These are phyloP conservation scores for Microascus cirrosus DNA, from an alignment of 2,329 filamentous ascomycete genomes.

Conservation along the genomic window DNA sequence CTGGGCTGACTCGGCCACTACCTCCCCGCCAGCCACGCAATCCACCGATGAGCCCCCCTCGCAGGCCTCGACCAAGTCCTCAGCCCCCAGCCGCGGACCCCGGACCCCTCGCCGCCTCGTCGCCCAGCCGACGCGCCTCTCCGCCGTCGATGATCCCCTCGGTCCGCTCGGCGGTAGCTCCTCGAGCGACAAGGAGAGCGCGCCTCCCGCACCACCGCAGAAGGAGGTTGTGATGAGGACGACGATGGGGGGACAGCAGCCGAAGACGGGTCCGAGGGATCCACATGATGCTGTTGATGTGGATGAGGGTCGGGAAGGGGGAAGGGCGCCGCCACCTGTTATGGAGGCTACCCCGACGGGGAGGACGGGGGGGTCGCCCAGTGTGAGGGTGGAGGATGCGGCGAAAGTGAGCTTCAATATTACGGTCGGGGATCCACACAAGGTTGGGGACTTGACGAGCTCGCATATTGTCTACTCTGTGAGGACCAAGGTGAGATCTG, in stretches of 20 bases:
- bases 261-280: slow-evolving; percentile 36
- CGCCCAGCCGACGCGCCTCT: slow-evolving; percentile 65
- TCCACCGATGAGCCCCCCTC: slow-evolving; percentile 15
- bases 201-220: slow-evolving; percentile 48
- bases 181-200: slow-evolving; percentile 14
- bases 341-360: slow-evolving; percentile 43
- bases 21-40: slow-evolving; percentile 9
- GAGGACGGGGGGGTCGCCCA: slow-evolving; percentile 52
- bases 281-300: slow-evolving; percentile 61
- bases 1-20: slow-evolving; percentile 36
- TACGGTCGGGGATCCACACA: slow-evolving; percentile 89
- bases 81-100: slow-evolving; percentile 15
- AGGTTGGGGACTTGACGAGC: slow-evolving; percentile 91
- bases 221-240: slow-evolving; percentile 54
- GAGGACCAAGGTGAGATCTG: slow-evolving; percentile 61
- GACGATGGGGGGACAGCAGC: slow-evolving; percentile 31
- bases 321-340: slow-evolving; percentile 57
- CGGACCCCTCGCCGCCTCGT: slow-evolving; percentile 51
- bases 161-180: slow-evolving; percentile 62
- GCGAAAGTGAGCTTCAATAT: slow-evolving; percentile 88
- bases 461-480: slow-evolving; percentile 98
- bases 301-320: slow-evolving; percentile 42
- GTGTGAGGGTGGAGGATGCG: slow-evolving; percentile 84
- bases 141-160: slow-evolving; percentile 66
- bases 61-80: slow-evolving; percentile 17